Evolutionary conservation across 1,284 basidiomycete species (phyloP).

Genomic region (Cutaneotrichosporon mucoides): DNA sequence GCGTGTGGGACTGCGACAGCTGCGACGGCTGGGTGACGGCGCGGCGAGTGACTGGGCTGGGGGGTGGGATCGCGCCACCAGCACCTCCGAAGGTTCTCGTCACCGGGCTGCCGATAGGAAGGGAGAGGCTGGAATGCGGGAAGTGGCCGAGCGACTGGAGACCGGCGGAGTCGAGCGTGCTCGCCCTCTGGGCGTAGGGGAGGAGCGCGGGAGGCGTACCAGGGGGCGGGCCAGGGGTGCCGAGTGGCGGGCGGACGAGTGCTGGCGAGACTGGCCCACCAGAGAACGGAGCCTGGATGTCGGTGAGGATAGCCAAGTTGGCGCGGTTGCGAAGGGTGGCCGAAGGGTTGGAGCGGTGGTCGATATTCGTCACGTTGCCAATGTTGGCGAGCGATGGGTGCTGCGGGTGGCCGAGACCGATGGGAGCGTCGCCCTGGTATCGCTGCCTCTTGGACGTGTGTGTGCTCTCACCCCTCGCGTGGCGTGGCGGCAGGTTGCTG

Average conservation of each 20-base stretch:
- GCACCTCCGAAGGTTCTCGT: neutral
- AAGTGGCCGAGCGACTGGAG: conserved; percentile 11
- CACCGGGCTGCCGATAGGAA: conserved; percentile 8
- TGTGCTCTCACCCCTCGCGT: neutral
- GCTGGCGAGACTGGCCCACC: neutral
- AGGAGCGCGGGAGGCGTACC: conserved; percentile 9
- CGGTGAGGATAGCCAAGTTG: neutral
- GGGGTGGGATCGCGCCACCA: neutral
- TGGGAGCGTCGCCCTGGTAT: neutral
- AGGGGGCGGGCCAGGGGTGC: conserved; percentile 6
- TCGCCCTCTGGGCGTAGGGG: conserved; percentile 1
- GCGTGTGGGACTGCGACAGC: conserved; percentile 3
- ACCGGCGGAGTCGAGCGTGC: neutral
- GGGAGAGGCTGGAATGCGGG: conserved; percentile 11
- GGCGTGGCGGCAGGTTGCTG: neutral
- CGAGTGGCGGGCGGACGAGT: neutral
- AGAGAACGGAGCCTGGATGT: neutral
- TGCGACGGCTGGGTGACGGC: conserved; percentile 1
- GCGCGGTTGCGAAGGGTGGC: conserved; percentile 2
- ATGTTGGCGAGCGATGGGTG: neutral
- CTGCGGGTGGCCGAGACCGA: neutral
- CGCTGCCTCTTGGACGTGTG: conserved; percentile 1
- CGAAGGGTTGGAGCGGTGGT: conserved; percentile 1
- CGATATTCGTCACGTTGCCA: neutral
- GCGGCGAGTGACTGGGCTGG: conserved; percentile 3